phyloP scores from a whole-genome alignment of 495 filamentous ascomycete species.

The Cenococcum geophilum region DNA sequence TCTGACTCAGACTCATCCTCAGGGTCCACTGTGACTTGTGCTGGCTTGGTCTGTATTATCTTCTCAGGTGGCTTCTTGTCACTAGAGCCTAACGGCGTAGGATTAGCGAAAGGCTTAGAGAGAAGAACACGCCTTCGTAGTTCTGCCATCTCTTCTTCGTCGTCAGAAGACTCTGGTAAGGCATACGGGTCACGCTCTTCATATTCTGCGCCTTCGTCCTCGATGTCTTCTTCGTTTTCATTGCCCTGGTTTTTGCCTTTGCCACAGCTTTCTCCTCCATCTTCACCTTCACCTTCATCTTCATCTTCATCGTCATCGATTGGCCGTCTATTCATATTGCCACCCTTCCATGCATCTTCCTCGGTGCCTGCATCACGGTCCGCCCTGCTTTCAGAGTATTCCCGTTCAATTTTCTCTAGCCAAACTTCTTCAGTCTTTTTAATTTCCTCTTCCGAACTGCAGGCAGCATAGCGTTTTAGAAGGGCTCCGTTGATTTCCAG shows the following conservation, averaged over 20 bases:
- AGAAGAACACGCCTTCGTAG: constrained; percentile 74
- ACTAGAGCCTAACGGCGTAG: constrained; percentile 47
- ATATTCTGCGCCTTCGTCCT: constrained; percentile 20
- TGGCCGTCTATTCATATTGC: constrained; percentile 69
- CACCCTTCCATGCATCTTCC: constrained; percentile 73
- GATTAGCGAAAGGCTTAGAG: constrained; percentile 79
- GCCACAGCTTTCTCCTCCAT: constrained; percentile 50
- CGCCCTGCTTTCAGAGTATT: constrained; percentile 75
- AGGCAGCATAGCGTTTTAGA: constrained; percentile 78
- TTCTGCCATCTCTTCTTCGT: constrained; percentile 86
- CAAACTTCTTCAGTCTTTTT: constrained; percentile 78
- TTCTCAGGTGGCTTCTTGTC: constrained; percentile 49
- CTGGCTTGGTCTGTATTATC: constrained; percentile 13
- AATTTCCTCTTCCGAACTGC: constrained; percentile 76
- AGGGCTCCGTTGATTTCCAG: constrained; percentile 79
- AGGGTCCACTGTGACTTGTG: constrained; percentile 47
- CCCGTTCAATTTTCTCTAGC: constrained; percentile 81
- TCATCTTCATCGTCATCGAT: constrained; percentile 49
- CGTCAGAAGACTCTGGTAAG: constrained; percentile 72
- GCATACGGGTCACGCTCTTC: constrained; percentile 58
- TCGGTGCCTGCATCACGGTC: constrained; percentile 50
- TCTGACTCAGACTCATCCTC: constrained; percentile 57
- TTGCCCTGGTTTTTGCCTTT: constrained; percentile 37
- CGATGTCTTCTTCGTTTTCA: constrained; percentile 39
- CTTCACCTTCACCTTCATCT: constrained; percentile 47